Evolutionary conservation across 192 early-diverging fungal species (phyloP), one percentile per base, ranked within the genome.

Genomic region (Linnemannia exigua): DNA sequence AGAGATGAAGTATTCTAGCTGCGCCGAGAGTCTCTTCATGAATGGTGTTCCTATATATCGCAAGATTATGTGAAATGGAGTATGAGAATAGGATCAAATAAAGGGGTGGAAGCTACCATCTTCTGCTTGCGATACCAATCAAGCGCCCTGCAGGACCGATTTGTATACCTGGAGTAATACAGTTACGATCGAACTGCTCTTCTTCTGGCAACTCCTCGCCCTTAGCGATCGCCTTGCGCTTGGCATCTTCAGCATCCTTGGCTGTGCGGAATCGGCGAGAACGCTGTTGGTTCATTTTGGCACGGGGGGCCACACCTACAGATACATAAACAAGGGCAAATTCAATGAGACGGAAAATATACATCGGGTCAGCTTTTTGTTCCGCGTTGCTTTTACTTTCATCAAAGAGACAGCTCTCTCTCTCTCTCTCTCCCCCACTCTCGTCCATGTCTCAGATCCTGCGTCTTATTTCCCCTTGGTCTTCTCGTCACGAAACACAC

Each of bases 211-310:
- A 81, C 35, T 95, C 91, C 67, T 96, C 96, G 14, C 95, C 96
- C 58, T 92, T 91, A 44, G 83, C 74, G 31, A 97, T 74, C 9
- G 94, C 94, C 78, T 91, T 93, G 79, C 89, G 91, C 37, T 87
- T 88, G 28, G 91, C 89, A 36, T 95, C 94, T 36, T 91, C 93
- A 25, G 90, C 88, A 82, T 99, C 98, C 87, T 94, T 96, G 35
- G 98, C 96, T 2, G 99, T 96, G 75, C 97, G 93, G 91, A 99
- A 99, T 52, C 98, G 95, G 44, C 98, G 93, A 7, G 96, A 96
- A 19, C 98, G 95, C 89, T 99, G 98, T 88, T 99, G 97, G 83
- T 99, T 99, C 98, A 99, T 99, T 86, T 99, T 99, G 33, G 98
- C 98, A 63, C 98, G 92, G 28, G 98, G 98, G 0, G 98, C 98